A percentile compares a stretch with the other conserved stretches of the same genome.
Evolutionary conservation across 2,329 filamentous ascomycete species (phyloP).

Genomic region (Aspergillus pseudotamarii): DNA sequence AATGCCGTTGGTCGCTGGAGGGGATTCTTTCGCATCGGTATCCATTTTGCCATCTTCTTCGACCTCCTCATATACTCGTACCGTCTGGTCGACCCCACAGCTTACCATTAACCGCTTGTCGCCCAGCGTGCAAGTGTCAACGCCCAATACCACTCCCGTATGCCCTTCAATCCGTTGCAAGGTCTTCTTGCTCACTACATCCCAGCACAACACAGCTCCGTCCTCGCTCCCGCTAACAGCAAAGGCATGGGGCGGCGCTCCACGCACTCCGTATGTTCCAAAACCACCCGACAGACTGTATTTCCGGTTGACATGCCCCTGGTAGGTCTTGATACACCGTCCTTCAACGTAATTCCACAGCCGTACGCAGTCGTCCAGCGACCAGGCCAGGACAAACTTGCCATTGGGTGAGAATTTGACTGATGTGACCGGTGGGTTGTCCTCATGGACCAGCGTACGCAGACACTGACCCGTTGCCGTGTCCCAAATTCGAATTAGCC

Average conservation of each 20-base stretch:
- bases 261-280: slow-evolving; percentile 60
- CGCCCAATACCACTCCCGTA: slow-evolving; percentile 61
- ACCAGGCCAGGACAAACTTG: slow-evolving; percentile 88
- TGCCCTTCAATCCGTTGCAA: slow-evolving; percentile 67
- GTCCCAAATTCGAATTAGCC: slow-evolving; percentile 93
- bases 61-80: slow-evolving; percentile 62
- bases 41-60: slow-evolving; percentile 9
- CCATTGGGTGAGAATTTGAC: slow-evolving; percentile 95
- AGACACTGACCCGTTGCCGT: slow-evolving; percentile 93
- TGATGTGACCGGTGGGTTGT: slow-evolving; percentile 84
- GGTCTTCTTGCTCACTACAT: slow-evolving; percentile 81
- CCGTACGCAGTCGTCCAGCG: slow-evolving; percentile 83
- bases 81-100: slow-evolving; percentile 63
- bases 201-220: slow-evolving; percentile 83
- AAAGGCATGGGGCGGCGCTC: slow-evolving; percentile 56
- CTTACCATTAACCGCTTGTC: slow-evolving; percentile 58
- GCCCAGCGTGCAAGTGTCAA: slow-evolving; percentile 60
- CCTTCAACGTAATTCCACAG: slow-evolving; percentile 95
- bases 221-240: slow-evolving; percentile 86
- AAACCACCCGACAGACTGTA: slow-evolving; percentile 88
- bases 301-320: slow-evolving; percentile 81
- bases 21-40: background rate
- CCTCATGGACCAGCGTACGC: slow-evolving; percentile 92
- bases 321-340: slow-evolving; percentile 93
- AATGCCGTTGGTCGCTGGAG: background rate